Evolutionary conservation across 73 alveolate genomes (phyloP), one percentile per base, ranked within the genome.

Genomic region (Paramecium sexaurelia): DNA sequence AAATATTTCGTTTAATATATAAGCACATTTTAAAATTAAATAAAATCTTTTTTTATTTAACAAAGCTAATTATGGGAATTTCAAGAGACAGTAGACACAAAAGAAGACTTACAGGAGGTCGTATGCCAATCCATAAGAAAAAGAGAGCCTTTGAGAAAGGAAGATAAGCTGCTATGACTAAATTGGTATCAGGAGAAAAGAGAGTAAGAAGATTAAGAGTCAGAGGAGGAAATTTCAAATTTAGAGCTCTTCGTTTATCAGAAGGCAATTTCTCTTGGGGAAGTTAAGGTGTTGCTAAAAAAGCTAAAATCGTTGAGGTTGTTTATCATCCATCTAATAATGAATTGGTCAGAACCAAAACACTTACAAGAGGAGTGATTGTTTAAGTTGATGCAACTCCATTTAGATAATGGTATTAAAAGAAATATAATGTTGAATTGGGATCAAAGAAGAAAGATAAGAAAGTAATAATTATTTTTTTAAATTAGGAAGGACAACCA

Each of bases 341-440:
- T 97, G 99, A 98, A 95, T 95, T 97, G 94, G 99, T 97, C 88
- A 95, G 99, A 95, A 98, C 99, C 68, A 97, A 98, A 98, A 97
- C 99, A 69, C 94, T 98, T 88, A 97, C 95, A 87, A 98, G 97
- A 96, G 96, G 97, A 95, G 85, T 96, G 43, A 96, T 98, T 85
- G 99, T 98, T 73, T 95, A 95, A 85, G 93, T 98, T 92, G 99
- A 98, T 87, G 98, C 99, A 33, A 95, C 98, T 56, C 99, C 99
- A 84, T 98, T 97, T 97, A 98, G 89, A 96, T 85, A 95, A 91
- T 98, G 97, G 98, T 98, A 96, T 94, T 84, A 39, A 55, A 92
- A 95, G 94, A 94, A 95, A 93, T 97, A 95, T 95, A 97, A 93
- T 85, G 96, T 96, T 29, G 97, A 96, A 55, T 94, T 96, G 85